Percentiles rank a stretch among this genome's conserved stretches.
These are phyloP conservation scores for Coffea eugenioides DNA, from an alignment of 257 asterid genomes.

Conservation along the genomic window DNA sequence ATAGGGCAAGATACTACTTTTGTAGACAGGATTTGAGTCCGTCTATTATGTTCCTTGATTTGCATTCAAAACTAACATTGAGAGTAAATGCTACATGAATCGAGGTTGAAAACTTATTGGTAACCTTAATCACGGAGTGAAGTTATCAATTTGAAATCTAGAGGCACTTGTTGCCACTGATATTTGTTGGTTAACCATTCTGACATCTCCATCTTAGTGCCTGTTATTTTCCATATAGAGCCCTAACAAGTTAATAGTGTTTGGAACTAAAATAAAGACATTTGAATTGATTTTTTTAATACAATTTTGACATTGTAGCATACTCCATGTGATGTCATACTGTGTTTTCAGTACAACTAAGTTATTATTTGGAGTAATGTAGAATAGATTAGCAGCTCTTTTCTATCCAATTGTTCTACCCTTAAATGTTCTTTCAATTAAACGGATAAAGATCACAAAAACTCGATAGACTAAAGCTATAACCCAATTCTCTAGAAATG, in stretches of 20 bases:
- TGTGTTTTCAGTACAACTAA: no score
- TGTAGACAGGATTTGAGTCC: neutral
- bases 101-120: neutral
- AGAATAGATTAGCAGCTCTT: neutral
- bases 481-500: no score
- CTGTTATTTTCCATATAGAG: neutral
- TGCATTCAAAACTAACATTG: neutral
- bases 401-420: neutral
- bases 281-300: neutral
- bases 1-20: neutral
- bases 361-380: neutral
- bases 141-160: neutral
- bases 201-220: neutral
- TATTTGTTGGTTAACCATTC: conserved; percentile 4
- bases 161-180: neutral
- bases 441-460: no score
- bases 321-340: neutral
- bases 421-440: neutral
- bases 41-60: neutral
- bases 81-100: neutral
- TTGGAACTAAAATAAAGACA: neutral
- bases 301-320: neutral
- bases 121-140: conserved; percentile 9
- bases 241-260: no score
- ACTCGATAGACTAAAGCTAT: no score